Conservation (phyloP, 192 early-diverging fungal genomes). For the Geranomyces variabilis region DNA sequence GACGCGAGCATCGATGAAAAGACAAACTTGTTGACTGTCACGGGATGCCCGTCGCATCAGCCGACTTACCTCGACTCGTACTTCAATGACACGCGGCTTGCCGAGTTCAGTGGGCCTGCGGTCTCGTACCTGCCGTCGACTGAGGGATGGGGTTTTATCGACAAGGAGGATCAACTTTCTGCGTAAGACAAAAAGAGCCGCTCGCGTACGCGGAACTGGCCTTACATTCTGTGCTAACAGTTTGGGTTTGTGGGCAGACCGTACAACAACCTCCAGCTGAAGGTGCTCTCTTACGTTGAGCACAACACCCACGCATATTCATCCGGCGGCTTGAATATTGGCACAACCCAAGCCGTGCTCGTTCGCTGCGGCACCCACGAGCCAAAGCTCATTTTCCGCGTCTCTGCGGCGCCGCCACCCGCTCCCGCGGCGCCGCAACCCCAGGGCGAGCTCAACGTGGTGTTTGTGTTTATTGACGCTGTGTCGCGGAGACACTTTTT, state of each 20-base stretch:
- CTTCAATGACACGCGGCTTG: slow-evolving; percentile 11
- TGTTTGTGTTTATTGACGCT: slow-evolving; percentile 7
- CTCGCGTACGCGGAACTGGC: no score
- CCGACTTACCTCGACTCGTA: slow-evolving; percentile 5
- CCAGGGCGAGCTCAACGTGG: slow-evolving; percentile 7
- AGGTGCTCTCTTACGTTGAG: slow-evolving; percentile 7
- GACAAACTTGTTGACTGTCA: background rate
- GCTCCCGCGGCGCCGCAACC: background rate
- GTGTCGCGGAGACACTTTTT: slow-evolving; percentile 13
- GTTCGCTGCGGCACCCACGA: slow-evolving; percentile 2
- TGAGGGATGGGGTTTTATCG: slow-evolving; percentile 3
- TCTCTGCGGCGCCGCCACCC: background rate
- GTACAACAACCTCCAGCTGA: slow-evolving; percentile 5
- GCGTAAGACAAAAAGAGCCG: background rate
- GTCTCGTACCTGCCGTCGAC: slow-evolving; percentile 10
- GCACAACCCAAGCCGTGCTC: slow-evolving; percentile 1
- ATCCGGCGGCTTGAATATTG: background rate
- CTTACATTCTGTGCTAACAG: no score
- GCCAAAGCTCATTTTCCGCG: slow-evolving; percentile 7
- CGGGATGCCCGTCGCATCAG: background rate
- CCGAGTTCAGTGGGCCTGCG: background rate
- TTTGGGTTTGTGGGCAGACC: background rate
- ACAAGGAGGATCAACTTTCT: slow-evolving; percentile 6
- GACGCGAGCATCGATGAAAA: background rate
- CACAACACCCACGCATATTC: slow-evolving; percentile 5